Evolutionary conservation across 495 filamentous ascomycete species (phyloP).

Genomic region (Trichodelitschia bisporula): DNA sequence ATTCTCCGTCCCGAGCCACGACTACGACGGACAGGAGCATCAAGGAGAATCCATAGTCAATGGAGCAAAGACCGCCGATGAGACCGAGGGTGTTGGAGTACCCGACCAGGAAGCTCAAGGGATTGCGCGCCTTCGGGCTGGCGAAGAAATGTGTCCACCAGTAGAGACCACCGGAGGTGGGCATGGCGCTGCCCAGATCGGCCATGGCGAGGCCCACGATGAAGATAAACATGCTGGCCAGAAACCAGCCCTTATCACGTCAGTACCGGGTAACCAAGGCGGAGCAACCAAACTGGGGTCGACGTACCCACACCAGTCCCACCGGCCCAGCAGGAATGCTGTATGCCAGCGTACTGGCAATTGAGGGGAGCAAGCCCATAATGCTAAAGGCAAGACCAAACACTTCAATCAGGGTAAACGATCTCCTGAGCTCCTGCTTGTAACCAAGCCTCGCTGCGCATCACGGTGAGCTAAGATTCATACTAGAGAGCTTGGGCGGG

Average conservation of each 20-base stretch:
- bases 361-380: conserved; percentile 48
- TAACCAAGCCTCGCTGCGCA: conserved; percentile 36
- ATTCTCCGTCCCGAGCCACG: conserved; percentile 36
- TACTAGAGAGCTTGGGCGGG: too few relatives aligned
- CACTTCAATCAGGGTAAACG: conserved; percentile 39
- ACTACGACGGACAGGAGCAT: conserved; percentile 25
- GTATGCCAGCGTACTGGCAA: conserved; percentile 38
- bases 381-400: conserved; percentile 51
- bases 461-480: neutral
- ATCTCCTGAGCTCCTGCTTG: conserved; percentile 43
- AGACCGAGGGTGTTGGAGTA: conserved; percentile 48
- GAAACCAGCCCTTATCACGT: conserved; percentile 28
- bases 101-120: conserved; percentile 42
- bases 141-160: conserved; percentile 51
- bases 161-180: conserved; percentile 42
- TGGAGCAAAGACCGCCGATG: conserved; percentile 29
- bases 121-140: conserved; percentile 30
- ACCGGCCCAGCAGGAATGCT: conserved; percentile 41
- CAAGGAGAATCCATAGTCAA: conserved; percentile 17
- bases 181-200: conserved; percentile 43
- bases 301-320: conserved; percentile 39
- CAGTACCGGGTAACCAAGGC: neutral
- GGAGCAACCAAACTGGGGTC: conserved; percentile 1
- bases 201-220: conserved; percentile 44
- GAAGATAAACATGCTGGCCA: conserved; percentile 35